phyloP scores from a whole-genome alignment of 208 protist species.

The Trypanosoma theileri region DNA sequence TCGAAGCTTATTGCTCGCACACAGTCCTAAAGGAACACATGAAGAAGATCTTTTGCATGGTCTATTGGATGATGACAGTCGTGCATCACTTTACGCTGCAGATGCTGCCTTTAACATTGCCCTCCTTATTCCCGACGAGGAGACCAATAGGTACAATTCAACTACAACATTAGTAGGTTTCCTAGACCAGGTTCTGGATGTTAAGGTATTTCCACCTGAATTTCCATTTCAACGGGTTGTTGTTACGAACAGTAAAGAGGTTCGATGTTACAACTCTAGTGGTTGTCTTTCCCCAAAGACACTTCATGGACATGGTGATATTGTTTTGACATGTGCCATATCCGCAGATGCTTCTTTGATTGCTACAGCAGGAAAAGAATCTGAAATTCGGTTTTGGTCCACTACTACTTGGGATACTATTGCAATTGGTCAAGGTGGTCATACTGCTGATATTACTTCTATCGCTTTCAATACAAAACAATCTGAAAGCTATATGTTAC shows the following conservation, averaged over 20 bases:
- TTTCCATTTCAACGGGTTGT: constrained; percentile 50
- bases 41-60: constrained; percentile 30
- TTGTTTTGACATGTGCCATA: constrained; percentile 82
- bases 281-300: constrained; percentile 59
- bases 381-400: constrained; percentile 85
- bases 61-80: constrained; percentile 28
- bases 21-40: constrained; percentile 47
- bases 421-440: constrained; percentile 60
- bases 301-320: constrained; percentile 81
- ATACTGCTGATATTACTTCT: constrained; percentile 79
- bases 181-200: constrained; percentile 86
- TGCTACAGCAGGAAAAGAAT: constrained; percentile 85
- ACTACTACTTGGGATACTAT: constrained; percentile 62
- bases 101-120: constrained; percentile 81
- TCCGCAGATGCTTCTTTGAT: constrained; percentile 63
- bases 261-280: constrained; percentile 59
- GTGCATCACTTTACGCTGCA: constrained; percentile 52
- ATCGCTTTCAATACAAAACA: constrained; percentile 74
- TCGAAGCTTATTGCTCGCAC: constrained; percentile 53
- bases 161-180: constrained; percentile 71
- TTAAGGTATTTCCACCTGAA: constrained; percentile 59
- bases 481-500: constrained; percentile 58
- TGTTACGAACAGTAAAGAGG: constrained; percentile 87
- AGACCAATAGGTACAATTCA: constrained; percentile 29
- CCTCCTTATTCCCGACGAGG: constrained; percentile 19